Conservation (phyloP, 495 filamentous ascomycete genomes). For the Choiromyces venosus region DNA sequence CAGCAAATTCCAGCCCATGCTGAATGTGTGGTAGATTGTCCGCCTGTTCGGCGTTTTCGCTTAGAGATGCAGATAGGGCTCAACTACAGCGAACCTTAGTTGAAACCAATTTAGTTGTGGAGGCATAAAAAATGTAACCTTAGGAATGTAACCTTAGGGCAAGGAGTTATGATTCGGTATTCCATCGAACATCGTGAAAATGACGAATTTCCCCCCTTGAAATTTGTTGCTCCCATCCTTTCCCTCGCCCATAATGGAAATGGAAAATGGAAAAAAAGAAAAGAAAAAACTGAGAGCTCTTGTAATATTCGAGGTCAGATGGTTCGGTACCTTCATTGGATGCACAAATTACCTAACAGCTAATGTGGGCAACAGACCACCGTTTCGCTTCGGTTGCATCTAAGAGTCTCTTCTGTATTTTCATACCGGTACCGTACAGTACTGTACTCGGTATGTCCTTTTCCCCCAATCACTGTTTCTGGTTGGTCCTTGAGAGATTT, state of each 20-base stretch:
- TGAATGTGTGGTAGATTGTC: neutral
- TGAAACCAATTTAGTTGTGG: neutral
- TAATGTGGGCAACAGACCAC: neutral
- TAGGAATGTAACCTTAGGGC: neutral
- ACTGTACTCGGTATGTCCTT: neutral
- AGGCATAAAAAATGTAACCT: neutral
- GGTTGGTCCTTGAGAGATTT: neutral
- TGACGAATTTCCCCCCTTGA: neutral
- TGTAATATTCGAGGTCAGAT: neutral
- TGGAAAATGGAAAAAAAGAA: neutral
- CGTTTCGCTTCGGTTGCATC: neutral
- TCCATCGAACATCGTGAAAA: neutral
- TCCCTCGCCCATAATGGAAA: neutral
- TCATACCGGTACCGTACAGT: neutral
- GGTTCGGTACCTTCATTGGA: neutral
- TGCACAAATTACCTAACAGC: neutral
- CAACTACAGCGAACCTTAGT: neutral
- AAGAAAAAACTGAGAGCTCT: neutral
- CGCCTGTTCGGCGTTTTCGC: constrained; percentile 2
- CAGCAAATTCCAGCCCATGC: neutral
- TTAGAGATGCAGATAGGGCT: constrained; percentile 1
- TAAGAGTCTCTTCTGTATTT: constrained; percentile 1
- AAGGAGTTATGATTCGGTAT: neutral
- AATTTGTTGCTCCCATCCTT: neutral
- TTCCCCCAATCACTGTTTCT: neutral